Conservation (phyloP, 192 early-diverging fungal genomes). For the Entomortierella beljakovae region DNA sequence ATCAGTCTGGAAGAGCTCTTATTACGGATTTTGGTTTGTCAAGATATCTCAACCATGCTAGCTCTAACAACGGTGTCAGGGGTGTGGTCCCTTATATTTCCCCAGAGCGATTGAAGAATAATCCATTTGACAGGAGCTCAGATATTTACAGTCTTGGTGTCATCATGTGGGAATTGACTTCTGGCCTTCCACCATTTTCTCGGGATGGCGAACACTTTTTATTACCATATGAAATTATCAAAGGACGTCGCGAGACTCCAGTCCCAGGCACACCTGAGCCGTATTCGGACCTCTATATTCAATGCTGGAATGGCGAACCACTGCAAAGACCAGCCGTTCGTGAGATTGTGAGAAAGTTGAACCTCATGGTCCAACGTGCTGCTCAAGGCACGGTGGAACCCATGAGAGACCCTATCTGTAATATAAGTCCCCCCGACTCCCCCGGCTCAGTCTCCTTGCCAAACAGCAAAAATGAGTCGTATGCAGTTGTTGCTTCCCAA, state of each 20-base stretch:
- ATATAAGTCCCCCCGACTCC: not conserved
- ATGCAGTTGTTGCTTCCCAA: not conserved
- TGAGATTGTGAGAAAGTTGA: slow-evolving; percentile 10
- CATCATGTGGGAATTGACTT: slow-evolving; percentile 59
- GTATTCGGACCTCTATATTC: slow-evolving; percentile 54
- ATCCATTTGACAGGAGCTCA: slow-evolving; percentile 42
- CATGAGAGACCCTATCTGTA: not conserved
- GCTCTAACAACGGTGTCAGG: slow-evolving; percentile 36
- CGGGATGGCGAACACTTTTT: slow-evolving; percentile 43
- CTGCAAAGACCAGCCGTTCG: slow-evolving; percentile 24
- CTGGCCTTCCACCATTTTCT: slow-evolving; percentile 45
- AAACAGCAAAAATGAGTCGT: not conserved
- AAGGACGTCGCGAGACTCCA: slow-evolving; percentile 33
- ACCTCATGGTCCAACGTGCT: slow-evolving; percentile 34
- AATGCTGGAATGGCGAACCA: slow-evolving; percentile 60
- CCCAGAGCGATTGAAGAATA: slow-evolving; percentile 47
- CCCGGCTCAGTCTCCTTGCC: slow-evolving; percentile 21
- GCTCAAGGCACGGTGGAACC: not conserved
- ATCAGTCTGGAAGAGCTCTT: slow-evolving; percentile 40
- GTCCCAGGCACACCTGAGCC: slow-evolving; percentile 48
- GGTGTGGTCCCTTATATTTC: slow-evolving; percentile 57
- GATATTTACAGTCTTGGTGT: slow-evolving; percentile 57
- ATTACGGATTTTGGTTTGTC: slow-evolving; percentile 55
- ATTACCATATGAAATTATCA: slow-evolving; percentile 42
- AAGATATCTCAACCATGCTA: slow-evolving; percentile 30